Percentiles rank a stretch among this genome's conserved stretches.
These are phyloP conservation scores for Akanthomyces uredinophilus DNA, from an alignment of 2,329 filamentous ascomycete genomes.

Conservation along the genomic window DNA sequence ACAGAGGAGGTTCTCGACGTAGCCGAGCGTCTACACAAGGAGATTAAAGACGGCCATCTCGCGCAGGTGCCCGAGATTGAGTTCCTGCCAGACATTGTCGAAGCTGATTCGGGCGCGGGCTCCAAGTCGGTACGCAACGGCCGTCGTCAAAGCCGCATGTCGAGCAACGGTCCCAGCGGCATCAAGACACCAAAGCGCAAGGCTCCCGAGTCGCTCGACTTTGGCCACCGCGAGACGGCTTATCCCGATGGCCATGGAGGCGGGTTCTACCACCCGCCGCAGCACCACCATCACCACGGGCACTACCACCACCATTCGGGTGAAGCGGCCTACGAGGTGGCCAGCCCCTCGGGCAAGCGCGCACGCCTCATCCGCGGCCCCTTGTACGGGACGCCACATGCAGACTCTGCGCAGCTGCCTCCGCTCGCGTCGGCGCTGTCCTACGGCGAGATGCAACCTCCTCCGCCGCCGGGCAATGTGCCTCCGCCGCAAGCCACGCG, in stretches of 20 bases:
- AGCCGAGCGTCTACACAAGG: slow-evolving; percentile 39
- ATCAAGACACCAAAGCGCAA: slow-evolving; percentile 23
- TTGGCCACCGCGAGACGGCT: neutral
- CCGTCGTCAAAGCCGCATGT: slow-evolving; percentile 20
- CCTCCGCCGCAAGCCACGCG: slow-evolving; percentile 14
- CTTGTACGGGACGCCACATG: neutral
- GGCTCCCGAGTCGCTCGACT: slow-evolving; percentile 17
- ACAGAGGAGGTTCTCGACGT: slow-evolving; percentile 44
- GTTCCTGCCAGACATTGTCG: slow-evolving; percentile 50
- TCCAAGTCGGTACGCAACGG: slow-evolving; percentile 2
- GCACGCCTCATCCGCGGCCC: slow-evolving; percentile 16
- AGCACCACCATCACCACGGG: neutral
- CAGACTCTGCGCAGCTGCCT: slow-evolving; percentile 10
- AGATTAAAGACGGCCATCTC: slow-evolving; percentile 39
- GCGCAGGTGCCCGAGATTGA: slow-evolving; percentile 53
- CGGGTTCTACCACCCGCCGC: neutral
- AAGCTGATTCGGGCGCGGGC: slow-evolving; percentile 24
- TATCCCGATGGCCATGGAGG: neutral
- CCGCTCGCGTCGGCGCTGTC: slow-evolving; percentile 5
- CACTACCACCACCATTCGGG: slow-evolving; percentile 3
- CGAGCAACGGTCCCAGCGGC: slow-evolving; percentile 10
- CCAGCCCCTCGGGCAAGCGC: slow-evolving; percentile 22
- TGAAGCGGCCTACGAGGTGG: slow-evolving; percentile 15
- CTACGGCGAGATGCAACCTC: slow-evolving; percentile 10
- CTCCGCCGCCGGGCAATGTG: neutral